Evolutionary conservation across 2,329 filamentous ascomycete species (phyloP).

Genomic region (Trichoderma endophyticum): DNA sequence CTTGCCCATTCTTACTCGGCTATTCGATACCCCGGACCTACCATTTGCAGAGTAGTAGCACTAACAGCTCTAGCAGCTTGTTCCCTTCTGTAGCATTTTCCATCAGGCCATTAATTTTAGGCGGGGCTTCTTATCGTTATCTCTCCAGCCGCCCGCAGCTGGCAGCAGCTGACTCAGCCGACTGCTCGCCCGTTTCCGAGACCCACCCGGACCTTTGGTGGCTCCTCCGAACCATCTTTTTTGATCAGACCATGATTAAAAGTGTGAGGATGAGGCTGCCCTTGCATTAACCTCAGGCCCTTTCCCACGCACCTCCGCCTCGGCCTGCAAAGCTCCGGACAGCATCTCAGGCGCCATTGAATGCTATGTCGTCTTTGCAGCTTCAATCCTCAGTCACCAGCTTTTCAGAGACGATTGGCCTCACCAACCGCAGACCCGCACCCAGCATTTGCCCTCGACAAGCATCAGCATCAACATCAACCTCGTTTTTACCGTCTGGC

Average conservation of each 20-base stretch:
- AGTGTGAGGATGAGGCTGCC: constrained; percentile 17
- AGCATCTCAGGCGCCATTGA: neutral
- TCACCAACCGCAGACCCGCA: neutral
- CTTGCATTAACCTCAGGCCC: neutral
- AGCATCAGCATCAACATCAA: neutral
- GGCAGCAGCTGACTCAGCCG: neutral
- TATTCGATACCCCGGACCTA: neutral
- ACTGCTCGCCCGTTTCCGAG: neutral
- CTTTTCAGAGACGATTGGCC: neutral
- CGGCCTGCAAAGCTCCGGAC: neutral
- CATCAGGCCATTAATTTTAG: neutral
- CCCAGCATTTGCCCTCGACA: neutral
- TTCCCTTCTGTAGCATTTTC: neutral
- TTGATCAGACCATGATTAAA: constrained; percentile 17
- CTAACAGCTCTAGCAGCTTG: neutral
- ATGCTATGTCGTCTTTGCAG: constrained; percentile 16
- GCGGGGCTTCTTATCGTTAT: neutral
- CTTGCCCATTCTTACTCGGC: neutral
- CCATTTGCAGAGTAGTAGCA: neutral
- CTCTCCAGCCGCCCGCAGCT: neutral
- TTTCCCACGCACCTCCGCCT: neutral
- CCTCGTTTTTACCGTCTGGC: neutral
- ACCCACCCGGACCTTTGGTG: constrained; percentile 16
- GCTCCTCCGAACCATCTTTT: constrained; percentile 19
- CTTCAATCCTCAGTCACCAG: neutral